These are phyloP conservation scores for Aspergillus felis DNA, from an alignment of 2,329 filamentous ascomycete species.

Conservation along the genomic window DNA sequence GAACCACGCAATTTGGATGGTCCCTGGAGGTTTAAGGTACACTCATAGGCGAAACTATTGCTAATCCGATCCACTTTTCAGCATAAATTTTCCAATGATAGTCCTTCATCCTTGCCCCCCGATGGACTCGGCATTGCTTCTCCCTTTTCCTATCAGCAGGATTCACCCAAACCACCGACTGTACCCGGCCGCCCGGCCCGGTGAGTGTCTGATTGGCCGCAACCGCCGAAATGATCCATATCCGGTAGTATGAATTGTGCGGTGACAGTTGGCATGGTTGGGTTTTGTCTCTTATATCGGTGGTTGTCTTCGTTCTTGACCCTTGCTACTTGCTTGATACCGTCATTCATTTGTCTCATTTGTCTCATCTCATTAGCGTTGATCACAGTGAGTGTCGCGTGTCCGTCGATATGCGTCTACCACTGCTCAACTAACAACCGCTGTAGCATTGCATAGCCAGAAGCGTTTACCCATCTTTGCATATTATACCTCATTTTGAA, in stretches of 20 bases:
- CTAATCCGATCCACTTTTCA: neutral
- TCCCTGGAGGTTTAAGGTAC: neutral
- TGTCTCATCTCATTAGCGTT: neutral
- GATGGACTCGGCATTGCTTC: constrained; percentile 6
- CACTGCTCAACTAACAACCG: neutral
- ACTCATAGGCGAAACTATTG: neutral
- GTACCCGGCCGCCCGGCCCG: constrained; percentile 15
- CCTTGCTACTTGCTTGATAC: neutral
- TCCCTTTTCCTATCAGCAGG: neutral
- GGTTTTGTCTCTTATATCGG: neutral
- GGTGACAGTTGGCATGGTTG: constrained; percentile 3
- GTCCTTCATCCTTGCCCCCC: neutral
- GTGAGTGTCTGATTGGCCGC: constrained; percentile 11
- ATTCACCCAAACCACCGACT: constrained; percentile 9
- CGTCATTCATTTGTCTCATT: neutral
- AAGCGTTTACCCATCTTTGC: neutral
- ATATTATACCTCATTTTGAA: neutral
- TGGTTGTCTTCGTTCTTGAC: neutral
- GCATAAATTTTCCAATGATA: neutral
- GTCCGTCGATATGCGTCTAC: neutral
- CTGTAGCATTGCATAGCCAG: neutral
- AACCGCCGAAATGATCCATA: constrained; percentile 9
- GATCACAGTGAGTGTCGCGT: neutral
- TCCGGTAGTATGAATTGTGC: constrained; percentile 2
- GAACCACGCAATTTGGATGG: neutral